Evolutionary conservation across 108 stramenopile genomes (phyloP), one percentile per base, ranked within the genome.

Genomic region (Mayamaea pseudoterrestris): DNA sequence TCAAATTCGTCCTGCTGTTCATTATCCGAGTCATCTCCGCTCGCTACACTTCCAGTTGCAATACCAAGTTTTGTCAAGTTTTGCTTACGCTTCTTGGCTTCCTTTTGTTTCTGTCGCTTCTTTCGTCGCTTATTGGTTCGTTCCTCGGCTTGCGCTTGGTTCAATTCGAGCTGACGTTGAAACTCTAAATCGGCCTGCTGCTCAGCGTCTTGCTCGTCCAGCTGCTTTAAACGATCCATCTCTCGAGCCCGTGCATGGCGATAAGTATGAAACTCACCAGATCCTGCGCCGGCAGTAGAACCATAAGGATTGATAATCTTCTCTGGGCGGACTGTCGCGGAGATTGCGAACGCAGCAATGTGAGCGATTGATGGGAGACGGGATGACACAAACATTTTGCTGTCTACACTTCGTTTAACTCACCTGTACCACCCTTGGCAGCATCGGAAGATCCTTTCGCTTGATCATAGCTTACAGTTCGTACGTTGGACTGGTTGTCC

Each of bases 301-400:
- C 92, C 92, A 52, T 90, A 90, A 17, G 87, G 82, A 55, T 93
- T 93, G 50, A 76, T 54, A n/a, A 90, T 83, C 49, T 84, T 86
- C 69, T 93, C 92, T 25, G 78, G 53, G 18, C 43, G 44, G 57
- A 84, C 71, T 30, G 65, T 69, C 3, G 30, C 7, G 11, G 47
- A 35, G 27, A 3, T 30, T 3, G 2, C 5, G 7, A n/a, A 2
- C 47, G 47, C 27, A 14, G 20, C 2, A n/a, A n/a, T n/a, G n/a
- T n/a, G n/a, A n/a, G n/a, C n/a, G n/a, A n/a, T n/a, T n/a, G n/a
- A n/a, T n/a, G n/a, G n/a, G n/a, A n/a, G n/a, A n/a, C n/a, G n/a
- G n/a, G n/a, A n/a, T n/a, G n/a, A n/a, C n/a, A n/a, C n/a, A n/a
- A n/a, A n/a, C n/a, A n/a, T n/a, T n/a, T n/a, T n/a, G n/a, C n/a